Evolutionary conservation across 2,329 filamentous ascomycete species (phyloP), one percentile per base, ranked within the genome.

Genomic region (Grosmannia clavigera): DNA sequence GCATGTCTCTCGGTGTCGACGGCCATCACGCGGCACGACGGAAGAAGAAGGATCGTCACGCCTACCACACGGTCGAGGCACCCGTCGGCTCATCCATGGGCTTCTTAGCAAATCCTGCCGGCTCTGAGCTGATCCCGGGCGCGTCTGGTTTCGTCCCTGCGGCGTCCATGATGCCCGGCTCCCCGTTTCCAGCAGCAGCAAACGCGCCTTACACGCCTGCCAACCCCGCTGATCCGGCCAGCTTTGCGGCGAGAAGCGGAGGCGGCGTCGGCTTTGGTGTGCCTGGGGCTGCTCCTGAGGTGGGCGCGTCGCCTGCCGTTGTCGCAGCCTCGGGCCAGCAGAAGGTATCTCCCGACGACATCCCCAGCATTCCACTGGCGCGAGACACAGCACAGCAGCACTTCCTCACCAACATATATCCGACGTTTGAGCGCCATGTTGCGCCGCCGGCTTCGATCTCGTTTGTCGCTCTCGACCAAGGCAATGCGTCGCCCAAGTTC

Each of bases 1-100:
- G 84, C 62, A 82, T 95, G 81, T 85, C 80, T 50, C 76, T 95
- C 65, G 83, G 80, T 40, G 78, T 66, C 51, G 76, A 80, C 51
- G 73, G 78, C 54, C 75, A 77, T 43, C 71, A 81, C 56, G 76
- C 76, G 2, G 74, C 74, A 61, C 80, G 84, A 70, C 87, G 79
- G 72, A 90, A 92, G 79, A 97, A 96, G 83, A 96, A 96, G 80
- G 88, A 96, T 71, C 84, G 90, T 62, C 92, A 97, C 74, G 92
- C 92, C 64, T 88, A 95, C 72, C 92, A 97, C 72, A 86, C 84
- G 48, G 83, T 97, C 58, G 90, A 92, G 65, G 83, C 88, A 27
- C 79, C 85, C 14, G 78, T 78, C 14, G 38, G 84, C 57, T 84
- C 83, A 40, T 83, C 85, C 6, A 84, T 87, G 68, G 76, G 83